Base-by-base conservation (phyloP, 1,284 basidiomycete genomes). In the Gymnopus androsaceus region DNA sequence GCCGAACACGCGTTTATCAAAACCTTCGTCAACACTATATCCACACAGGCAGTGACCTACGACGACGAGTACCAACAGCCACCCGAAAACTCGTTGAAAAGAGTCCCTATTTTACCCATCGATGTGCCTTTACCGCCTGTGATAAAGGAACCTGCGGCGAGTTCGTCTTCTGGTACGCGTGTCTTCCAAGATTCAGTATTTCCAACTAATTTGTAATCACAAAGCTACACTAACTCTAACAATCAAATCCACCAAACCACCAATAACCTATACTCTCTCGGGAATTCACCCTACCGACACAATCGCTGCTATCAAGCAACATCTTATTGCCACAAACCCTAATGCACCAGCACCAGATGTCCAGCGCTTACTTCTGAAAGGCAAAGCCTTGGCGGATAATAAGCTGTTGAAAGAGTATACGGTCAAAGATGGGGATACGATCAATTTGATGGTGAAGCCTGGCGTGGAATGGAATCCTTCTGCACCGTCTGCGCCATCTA, bases 351-450 rank as follows among this genome's bases (percentile, higher is more conserved):
- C 88, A 7, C 83, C 87, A 47, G 83, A 89, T 66, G 78, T 80
- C 19, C 94, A 96, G 71, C 81, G 95, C 2, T 82, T 95, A 6
- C 77, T 98, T 8, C 79, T 95, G 56, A 96, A 95, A 72, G 95
- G 95, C 56, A 98, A 98, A 71, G 93, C 90, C 0, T 82, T 97
- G 59, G 86, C 84, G 23, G 94, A 96, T 73, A 76, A 74, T 37
- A 95, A 94, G 69, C 82, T 98, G 5, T 74, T 97, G 40, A 87
- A 88, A 67, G 95, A 97, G 69, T 98, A 96, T 75, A 83, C 76
- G 63, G 80, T 95, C 63, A 84, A 86, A 64, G 82, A 87, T 64
- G 90, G 89, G 14, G 85, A 90, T 59, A 88, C 84, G 25, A 76
- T 96, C 62, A 94, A 89, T 69, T 77, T 98, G 46, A 87, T 94